Conservation (phyloP, 495 filamentous ascomycete genomes). For the Pyrenula aspistea region DNA sequence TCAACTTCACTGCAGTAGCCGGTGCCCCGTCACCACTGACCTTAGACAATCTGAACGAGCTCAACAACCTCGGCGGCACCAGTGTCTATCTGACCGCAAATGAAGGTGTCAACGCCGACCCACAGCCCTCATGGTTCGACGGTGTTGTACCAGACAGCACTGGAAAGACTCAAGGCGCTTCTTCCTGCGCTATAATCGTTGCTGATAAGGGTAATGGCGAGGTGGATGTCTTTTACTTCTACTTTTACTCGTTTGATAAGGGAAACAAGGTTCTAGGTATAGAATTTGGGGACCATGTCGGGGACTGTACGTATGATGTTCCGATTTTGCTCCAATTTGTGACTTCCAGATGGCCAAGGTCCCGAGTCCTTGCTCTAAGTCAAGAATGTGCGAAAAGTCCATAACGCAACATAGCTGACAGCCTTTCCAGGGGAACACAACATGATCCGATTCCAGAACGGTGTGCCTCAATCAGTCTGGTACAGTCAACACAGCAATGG, state of each 20-base stretch:
- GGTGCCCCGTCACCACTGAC: constrained; percentile 32
- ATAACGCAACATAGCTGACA: no score
- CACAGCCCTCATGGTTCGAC: constrained; percentile 39
- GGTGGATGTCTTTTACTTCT: constrained; percentile 58
- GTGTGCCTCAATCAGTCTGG: constrained; percentile 45
- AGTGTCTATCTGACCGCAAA: constrained; percentile 47
- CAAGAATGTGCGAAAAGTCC: no score
- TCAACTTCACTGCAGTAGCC: constrained; percentile 35
- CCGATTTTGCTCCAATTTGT: no score
- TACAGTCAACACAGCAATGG: constrained; percentile 51
- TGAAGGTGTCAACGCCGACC: constrained; percentile 38
- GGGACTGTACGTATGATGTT: constrained; percentile 42
- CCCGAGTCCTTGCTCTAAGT: no score
- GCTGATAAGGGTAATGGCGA: constrained; percentile 39
- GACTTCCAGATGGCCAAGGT: no score
- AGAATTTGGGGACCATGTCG: constrained; percentile 49
- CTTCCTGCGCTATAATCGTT: constrained; percentile 39
- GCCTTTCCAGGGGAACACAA: constrained; percentile 52
- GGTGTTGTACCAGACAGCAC: constrained; percentile 33
- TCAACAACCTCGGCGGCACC: constrained; percentile 34
- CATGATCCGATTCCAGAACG: constrained; percentile 54
- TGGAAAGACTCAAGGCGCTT: constrained; percentile 33
- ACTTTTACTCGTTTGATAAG: constrained; percentile 54
- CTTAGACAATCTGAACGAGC: constrained; percentile 40
- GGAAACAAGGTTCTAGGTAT: constrained; percentile 34